These are phyloP conservation scores for Colletotrichum sidae DNA, from an alignment of 2,329 filamentous ascomycete genomes.

Conservation along the genomic window DNA sequence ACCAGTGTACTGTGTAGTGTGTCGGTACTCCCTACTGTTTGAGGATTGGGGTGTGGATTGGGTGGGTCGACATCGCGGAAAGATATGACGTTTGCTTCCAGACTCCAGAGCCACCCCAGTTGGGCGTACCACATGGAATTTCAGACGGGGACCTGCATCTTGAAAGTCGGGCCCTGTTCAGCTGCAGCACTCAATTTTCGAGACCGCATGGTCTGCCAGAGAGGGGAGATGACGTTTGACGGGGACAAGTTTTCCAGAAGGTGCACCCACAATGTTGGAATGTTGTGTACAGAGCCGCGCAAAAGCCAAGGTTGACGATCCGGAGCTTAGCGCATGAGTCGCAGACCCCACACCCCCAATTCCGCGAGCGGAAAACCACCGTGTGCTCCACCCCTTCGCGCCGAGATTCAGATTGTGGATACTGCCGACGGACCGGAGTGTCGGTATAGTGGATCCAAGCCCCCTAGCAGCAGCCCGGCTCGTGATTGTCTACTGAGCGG, in stretches of 20 bases:
- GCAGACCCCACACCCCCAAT: slow-evolving; percentile 2
- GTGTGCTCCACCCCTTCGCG: not conserved
- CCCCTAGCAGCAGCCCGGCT: not conserved
- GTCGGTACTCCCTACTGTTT: too few relatives aligned
- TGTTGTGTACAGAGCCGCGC: not conserved
- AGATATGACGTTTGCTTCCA: too few relatives aligned
- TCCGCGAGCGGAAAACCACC: slow-evolving; percentile 30
- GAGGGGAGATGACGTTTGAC: too few relatives aligned
- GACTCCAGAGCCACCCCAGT: too few relatives aligned
- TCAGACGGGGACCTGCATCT: too few relatives aligned
- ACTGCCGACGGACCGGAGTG: not conserved
- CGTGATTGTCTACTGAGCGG: not conserved
- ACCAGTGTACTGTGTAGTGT: too few relatives aligned
- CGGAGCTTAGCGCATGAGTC: slow-evolving; percentile 18
- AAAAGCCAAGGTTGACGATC: slow-evolving; percentile 28
- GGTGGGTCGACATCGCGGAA: too few relatives aligned
- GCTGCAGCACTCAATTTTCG: too few relatives aligned
- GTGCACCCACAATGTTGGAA: not conserved
- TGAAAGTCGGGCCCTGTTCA: too few relatives aligned
- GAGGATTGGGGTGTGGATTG: too few relatives aligned
- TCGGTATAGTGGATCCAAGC: slow-evolving; percentile 9
- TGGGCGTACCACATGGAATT: too few relatives aligned
- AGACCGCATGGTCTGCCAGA: too few relatives aligned
- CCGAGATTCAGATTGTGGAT: not conserved
- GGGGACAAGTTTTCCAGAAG: slow-evolving; percentile 21